Base-by-base conservation (phyloP, 2,329 filamentous ascomycete species). In the Dactylellina sp. region DNA sequence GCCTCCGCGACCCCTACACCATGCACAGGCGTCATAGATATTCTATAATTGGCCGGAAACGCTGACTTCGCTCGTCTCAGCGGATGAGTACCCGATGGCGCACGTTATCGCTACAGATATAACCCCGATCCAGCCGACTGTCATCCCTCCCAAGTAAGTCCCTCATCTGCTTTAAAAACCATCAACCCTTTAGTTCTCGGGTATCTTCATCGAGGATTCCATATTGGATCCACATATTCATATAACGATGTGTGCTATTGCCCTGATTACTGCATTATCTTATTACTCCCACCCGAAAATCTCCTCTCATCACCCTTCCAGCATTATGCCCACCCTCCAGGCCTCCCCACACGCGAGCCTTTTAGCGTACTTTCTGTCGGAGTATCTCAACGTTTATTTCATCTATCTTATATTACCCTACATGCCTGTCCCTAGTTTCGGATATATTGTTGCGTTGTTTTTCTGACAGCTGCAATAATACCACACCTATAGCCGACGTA, bases 61-160 rank as follows among this genome's bases (percentile, higher is more conserved):
- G 64, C 64, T 70, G 44, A 70, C 56, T 35, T 72, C 68, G 59
- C 68, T 64, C 60, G 60, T 65, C 25, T 55, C 46, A 68, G 71
- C 71, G 71, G 71, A 75, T 62, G 71, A 75, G 49, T 75, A 75
- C 24, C 71, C 71, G 42, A 75, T 66, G 62, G 71, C 71, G 37
- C 71, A 75, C 46, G 71, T 75, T 75, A 75, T 75, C 49, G 71
- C 62, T 44, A 66, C 63, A 60, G 60, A 75, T 52, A 75, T 65
- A 25, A 63, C 71, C 52, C 76, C 68, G 11, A 75, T 77, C 60
- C 70, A 77, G 49, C 76, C 76, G 49, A 71, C 47, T 25, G 74
- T 84, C 77, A 82, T 89, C 11, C 88, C 87, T 14, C 83, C 85
- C 9, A 89, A 89, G 68, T 72, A 65, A 72, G 68, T 72, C 60